Percentiles rank a stretch among this genome's conserved stretches.
These are phyloP conservation scores for Colletotrichum higginsianum DNA, from an alignment of 2,329 filamentous ascomycete genomes.

Conservation along the genomic window DNA sequence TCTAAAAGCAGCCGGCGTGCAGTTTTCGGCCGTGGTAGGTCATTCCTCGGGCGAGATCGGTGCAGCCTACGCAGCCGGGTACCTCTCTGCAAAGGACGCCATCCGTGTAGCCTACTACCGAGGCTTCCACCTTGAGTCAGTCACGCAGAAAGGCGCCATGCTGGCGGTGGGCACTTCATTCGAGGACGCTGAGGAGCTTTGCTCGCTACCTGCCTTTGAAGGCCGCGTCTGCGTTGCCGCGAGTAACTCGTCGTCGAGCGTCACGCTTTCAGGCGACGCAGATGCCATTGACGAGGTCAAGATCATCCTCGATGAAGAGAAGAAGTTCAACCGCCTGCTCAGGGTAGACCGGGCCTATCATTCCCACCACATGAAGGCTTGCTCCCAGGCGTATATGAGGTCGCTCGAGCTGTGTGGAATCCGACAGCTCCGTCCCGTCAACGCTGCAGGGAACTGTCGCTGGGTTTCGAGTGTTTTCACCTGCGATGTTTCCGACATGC, in stretches of 20 bases:
- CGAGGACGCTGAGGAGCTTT: conserved; percentile 2
- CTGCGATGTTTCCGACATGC: background rate
- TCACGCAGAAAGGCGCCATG: too few relatives aligned
- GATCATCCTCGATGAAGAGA: conserved; percentile 41
- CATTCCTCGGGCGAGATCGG: conserved; percentile 67
- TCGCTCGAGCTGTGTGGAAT: background rate
- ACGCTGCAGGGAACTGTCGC: background rate
- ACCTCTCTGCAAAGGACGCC: conserved; percentile 49
- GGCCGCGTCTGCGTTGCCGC: conserved; percentile 39
- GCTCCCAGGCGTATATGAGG: too few relatives aligned
- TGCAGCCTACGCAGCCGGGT: conserved; percentile 64
- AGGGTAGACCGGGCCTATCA: conserved; percentile 50
- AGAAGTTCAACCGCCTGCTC: conserved; percentile 44
- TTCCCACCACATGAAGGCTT: conserved; percentile 47
- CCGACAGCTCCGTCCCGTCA: background rate
- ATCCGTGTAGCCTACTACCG: conserved; percentile 47
- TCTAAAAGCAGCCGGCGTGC: conserved; percentile 50
- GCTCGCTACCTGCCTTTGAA: background rate
- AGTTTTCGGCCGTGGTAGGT: conserved; percentile 57
- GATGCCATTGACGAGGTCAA: conserved; percentile 47
- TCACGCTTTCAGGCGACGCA: conserved; percentile 49
- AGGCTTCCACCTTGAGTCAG: conserved; percentile 26
- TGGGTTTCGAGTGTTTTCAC: conserved; percentile 3
- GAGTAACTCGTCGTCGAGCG: conserved; percentile 44
- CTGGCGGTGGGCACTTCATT: too few relatives aligned